Evolutionary conservation across 495 filamentous ascomycete species (phyloP), one percentile per base, ranked within the genome.

Genomic region (Trichoderma virens): DNA sequence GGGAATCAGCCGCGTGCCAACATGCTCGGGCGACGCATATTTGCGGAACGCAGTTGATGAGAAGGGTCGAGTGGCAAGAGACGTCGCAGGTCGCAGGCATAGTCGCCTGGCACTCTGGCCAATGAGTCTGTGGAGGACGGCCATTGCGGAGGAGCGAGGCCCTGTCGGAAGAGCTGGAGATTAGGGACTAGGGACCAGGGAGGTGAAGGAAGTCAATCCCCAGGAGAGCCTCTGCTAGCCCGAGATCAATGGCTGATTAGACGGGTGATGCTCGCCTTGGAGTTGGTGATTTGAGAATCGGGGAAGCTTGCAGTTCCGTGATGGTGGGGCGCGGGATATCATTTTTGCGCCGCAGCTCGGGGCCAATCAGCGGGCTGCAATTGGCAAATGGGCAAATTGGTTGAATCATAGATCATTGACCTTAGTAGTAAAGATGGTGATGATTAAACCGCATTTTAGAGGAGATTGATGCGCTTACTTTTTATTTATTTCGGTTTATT

Each of bases 1-100:
- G 61, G 88, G 86, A 45, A 88, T 78, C 64, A 91, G 80, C 72
- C 86, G 87, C 64, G 90, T 88, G 65, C 82, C 70, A 73, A 86
- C 79, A 67, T 87, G 86, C 68, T 76, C 76, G 62, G 79, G 71
- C 45, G 82, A 76, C 67, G 88, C 87, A 69, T 85, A 80, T 66
- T 79, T 82, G 66, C 87, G 87, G 67, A 87, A 78, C 43, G 82
- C 76, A 30, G 90, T 82, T 68, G 85, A 83, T 68, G 90, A 85
- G 76, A 96, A 85, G 68, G 85, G 83, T 68, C 90, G 85, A 65
- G 76, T 74, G 67, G 68, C 35, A 64, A 62, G 56, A 56, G 65
- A 28, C 16, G 69, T 59, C 30, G 69, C 66, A 41, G 69, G 69
- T 64, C 75, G 73, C 64, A 81, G 66, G 68, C 78, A 82, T 45